Evolutionary conservation across 208 protist genomes (phyloP).

Genomic region (Sergeia podlipaevii): DNA sequence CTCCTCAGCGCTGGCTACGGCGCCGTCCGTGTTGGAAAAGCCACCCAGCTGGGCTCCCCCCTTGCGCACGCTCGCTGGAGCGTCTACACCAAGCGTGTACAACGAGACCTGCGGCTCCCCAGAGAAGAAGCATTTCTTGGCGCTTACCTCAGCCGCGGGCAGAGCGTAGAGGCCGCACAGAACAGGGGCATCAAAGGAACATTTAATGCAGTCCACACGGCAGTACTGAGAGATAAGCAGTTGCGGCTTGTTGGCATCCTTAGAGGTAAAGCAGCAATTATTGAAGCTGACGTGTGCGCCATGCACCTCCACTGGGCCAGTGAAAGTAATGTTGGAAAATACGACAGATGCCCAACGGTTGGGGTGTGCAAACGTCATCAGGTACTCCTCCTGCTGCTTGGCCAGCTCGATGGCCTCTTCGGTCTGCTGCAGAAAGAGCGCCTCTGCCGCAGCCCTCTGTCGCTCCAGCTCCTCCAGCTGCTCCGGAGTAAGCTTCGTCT

Average conservation of each 20-base stretch:
- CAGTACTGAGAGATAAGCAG: slow-evolving; percentile 81
- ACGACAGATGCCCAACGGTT: slow-evolving; percentile 64
- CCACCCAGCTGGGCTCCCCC: not conserved
- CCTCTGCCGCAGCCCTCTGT: slow-evolving; percentile 49
- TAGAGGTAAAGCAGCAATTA: slow-evolving; percentile 66
- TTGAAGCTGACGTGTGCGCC: slow-evolving; percentile 78
- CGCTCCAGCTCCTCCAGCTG: slow-evolving; percentile 63
- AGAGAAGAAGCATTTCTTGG: slow-evolving; percentile 73
- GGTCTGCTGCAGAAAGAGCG: slow-evolving; percentile 50
- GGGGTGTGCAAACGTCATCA: slow-evolving; percentile 86
- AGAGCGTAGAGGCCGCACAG: slow-evolving; percentile 63
- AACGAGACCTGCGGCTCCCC: slow-evolving; percentile 22
- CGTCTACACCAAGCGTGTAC: slow-evolving; percentile 1
- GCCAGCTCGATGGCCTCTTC: slow-evolving; percentile 58
- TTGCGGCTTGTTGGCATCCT: slow-evolving; percentile 25
- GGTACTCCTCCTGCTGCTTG: slow-evolving; percentile 58
- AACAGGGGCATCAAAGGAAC: slow-evolving; percentile 63
- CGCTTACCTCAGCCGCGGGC: slow-evolving; percentile 43
- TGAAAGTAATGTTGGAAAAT: slow-evolving; percentile 72
- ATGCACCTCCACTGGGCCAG: slow-evolving; percentile 56
- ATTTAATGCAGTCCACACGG: slow-evolving; percentile 57
- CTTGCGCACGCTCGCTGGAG: not conserved
- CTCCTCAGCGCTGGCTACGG: not conserved
- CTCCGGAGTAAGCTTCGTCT: slow-evolving; percentile 53
- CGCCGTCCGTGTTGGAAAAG: not conserved